Percentiles rank a stretch among this genome's conserved stretches.
Evolutionary conservation across 2,329 filamentous ascomycete species (phyloP).

Genomic region (Alternaria brassicae): DNA sequence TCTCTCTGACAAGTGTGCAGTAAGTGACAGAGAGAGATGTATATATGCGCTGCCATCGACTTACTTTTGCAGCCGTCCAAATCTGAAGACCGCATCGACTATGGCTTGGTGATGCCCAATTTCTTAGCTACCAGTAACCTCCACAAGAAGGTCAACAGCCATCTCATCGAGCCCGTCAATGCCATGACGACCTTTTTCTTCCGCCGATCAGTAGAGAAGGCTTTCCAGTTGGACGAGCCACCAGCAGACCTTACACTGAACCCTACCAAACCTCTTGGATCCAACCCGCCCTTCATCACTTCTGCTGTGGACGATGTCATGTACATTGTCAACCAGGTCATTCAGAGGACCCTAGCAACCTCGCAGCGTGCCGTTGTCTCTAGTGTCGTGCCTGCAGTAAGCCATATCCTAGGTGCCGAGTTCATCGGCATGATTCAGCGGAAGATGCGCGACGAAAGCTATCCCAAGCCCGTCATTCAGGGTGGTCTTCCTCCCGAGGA

Average conservation of each 20-base stretch:
- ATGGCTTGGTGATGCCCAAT: conserved; percentile 69
- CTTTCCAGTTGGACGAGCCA: conserved; percentile 93
- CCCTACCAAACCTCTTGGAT: conserved; percentile 72
- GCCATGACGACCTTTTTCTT: conserved; percentile 96
- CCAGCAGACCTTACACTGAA: conserved; percentile 81
- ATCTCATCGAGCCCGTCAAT: conserved; percentile 83
- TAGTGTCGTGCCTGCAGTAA: conserved; percentile 78
- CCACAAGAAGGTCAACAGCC: conserved; percentile 75
- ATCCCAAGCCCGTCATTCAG: conserved; percentile 79
- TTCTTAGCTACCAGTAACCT: conserved; percentile 82
- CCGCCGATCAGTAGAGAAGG: conserved; percentile 93
- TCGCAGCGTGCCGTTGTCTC: conserved; percentile 80
- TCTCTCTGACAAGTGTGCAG: conserved; percentile 82
- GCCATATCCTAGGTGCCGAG: conserved; percentile 82
- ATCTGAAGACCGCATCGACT: conserved; percentile 62
- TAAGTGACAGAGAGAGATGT: conserved; percentile 54
- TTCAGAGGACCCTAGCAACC: conserved; percentile 85
- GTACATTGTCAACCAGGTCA: conserved; percentile 95
- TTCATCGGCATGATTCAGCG: conserved; percentile 97
- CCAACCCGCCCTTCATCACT: conserved; percentile 88
- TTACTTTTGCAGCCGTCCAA: conserved; percentile 37
- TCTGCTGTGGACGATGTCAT: conserved; percentile 98
- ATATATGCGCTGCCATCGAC: not conserved
- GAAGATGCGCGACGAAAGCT: conserved; percentile 96
- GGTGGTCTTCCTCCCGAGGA: conserved; percentile 87